These are phyloP conservation scores for Asterophora lycoperdoides DNA, from an alignment of 768 basidiomycete species.

Conservation along the genomic window DNA sequence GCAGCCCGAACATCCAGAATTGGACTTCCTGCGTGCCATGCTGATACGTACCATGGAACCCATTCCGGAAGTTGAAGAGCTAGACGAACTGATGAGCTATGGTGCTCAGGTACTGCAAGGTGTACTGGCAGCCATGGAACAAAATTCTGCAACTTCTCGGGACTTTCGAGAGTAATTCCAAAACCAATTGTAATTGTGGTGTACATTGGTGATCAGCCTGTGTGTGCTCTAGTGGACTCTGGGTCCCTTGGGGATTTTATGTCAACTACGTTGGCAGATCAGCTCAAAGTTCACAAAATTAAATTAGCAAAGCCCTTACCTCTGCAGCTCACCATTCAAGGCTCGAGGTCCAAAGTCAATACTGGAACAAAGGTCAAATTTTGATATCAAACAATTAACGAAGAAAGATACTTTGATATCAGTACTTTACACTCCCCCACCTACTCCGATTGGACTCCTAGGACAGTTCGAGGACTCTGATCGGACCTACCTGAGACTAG, in stretches of 20 bases:
- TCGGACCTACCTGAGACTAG: no score
- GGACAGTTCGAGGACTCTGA: no score
- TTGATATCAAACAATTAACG: constrained; percentile 30
- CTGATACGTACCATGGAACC: no score
- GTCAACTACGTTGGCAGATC: constrained; percentile 29
- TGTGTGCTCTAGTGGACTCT: constrained; percentile 30
- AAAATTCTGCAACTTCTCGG: no score
- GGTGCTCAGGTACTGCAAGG: no score
- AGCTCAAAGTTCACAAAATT: constrained; percentile 24
- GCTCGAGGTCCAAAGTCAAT: constrained; percentile 34
- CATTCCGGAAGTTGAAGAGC: no score
- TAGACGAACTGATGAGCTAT: no score
- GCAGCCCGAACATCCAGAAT: no score
- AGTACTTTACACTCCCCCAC: no score
- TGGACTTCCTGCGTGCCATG: no score
- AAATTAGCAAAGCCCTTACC: constrained; percentile 28
- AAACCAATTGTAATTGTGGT: constrained; percentile 27
- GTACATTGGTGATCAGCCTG: constrained; percentile 27
- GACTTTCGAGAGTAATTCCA: constrained; percentile 13
- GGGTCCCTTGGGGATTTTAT: constrained; percentile 38
- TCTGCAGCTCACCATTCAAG: constrained; percentile 35
- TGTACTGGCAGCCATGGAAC: no score
- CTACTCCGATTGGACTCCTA: no score
- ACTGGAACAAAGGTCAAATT: constrained; percentile 19
- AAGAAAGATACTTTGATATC: constrained; percentile 19